Conservation (phyloP, 768 basidiomycete genomes). For the Pleurotus salmoneostramineus region DNA sequence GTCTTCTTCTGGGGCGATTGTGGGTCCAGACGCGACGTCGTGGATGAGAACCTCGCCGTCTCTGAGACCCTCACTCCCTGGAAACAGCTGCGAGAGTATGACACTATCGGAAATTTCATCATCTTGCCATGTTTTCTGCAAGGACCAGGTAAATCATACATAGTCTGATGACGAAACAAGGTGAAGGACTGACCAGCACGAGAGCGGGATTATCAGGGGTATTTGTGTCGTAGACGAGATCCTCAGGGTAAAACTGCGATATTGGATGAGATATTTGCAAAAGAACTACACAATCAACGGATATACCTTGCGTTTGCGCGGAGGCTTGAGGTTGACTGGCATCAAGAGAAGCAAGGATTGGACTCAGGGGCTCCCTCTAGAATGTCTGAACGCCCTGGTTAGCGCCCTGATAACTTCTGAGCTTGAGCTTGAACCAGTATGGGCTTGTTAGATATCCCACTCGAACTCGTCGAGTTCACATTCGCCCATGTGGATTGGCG, state of each 20-base stretch:
- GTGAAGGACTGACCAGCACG: slow-evolving; percentile 50
- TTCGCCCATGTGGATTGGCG: slow-evolving; percentile 13
- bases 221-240: slow-evolving; percentile 51
- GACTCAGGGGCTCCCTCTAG: no score
- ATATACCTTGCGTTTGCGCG: neutral
- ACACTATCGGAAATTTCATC: slow-evolving; percentile 54
- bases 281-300: neutral
- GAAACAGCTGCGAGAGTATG: slow-evolving; percentile 48
- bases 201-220: slow-evolving; percentile 47
- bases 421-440: neutral
- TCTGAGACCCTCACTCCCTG: slow-evolving; percentile 68
- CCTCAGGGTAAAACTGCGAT: slow-evolving; percentile 60
- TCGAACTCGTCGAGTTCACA: slow-evolving; percentile 14
- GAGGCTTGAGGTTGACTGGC: neutral
- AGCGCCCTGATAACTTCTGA: no score
- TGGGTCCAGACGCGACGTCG: slow-evolving; percentile 50
- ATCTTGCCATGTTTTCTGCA: slow-evolving; percentile 86
- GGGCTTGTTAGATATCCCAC: slow-evolving; percentile 6
- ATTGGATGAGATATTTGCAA: neutral
- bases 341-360: neutral
- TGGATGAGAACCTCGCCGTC: slow-evolving; percentile 84
- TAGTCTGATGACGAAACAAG: neutral
- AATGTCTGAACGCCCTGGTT: no score
- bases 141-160: neutral
- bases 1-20: slow-evolving; percentile 66